These are phyloP conservation scores for Potentilla sterilis DNA, from an alignment of 306 rosid genomes.

Conservation along the genomic window DNA sequence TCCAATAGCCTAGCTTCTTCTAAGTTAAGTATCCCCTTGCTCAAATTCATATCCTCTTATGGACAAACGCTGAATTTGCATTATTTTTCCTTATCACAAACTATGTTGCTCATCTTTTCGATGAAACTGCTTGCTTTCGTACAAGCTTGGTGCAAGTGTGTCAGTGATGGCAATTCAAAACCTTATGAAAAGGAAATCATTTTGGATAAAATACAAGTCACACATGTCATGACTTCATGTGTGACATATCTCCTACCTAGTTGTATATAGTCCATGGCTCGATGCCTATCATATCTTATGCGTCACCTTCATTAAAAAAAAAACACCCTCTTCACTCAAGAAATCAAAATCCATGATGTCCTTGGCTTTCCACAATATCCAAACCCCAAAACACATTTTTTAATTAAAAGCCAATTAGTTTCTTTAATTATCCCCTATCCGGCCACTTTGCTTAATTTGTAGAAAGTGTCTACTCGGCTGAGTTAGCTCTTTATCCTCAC, in stretches of 20 bases:
- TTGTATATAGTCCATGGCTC: neutral
- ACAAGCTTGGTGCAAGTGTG: neutral
- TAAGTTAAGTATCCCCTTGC: neutral
- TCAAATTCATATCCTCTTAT: neutral
- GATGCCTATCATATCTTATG: neutral
- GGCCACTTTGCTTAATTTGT: neutral
- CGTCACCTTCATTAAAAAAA: neutral
- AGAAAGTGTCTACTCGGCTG: neutral
- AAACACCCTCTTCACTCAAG: neutral
- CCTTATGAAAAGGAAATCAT: neutral
- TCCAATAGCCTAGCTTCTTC: too few species aligned
- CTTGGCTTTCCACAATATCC: neutral
- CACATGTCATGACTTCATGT: conserved; percentile 4
- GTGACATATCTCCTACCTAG: neutral
- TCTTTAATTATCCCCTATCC: neutral
- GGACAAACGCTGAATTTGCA: too few species aligned
- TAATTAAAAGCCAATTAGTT: neutral
- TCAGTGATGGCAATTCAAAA: neutral
- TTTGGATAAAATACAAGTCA: neutral
- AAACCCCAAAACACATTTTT: neutral
- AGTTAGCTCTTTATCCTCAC: neutral
- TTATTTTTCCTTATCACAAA: neutral
- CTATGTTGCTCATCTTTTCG: too few species aligned
- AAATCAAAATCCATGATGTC: neutral
- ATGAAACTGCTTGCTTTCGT: neutral